Evolutionary conservation across 2,329 filamentous ascomycete genomes (phyloP), one percentile per base, ranked within the genome.

Genomic region (Talaromyces amestolkiae): DNA sequence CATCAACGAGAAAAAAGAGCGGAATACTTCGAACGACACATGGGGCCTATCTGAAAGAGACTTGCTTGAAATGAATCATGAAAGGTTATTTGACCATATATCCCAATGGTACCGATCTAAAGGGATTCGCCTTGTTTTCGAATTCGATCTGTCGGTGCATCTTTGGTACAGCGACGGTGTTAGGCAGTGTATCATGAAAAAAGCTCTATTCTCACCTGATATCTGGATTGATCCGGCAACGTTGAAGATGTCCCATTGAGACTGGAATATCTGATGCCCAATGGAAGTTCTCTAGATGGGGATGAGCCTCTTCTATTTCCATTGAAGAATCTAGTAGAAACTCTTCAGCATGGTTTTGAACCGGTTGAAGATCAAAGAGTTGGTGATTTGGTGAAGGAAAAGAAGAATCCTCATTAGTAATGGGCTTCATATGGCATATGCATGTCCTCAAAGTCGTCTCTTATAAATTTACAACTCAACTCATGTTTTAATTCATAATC

Each of bases 101-200:
- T 24, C 53, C 15, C 37, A 63, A n/a, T 63, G 51, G 51, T 63
- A 58, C 11, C 61, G 37, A 45, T 63, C 61, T 22, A n/a, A 17
- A 4, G 39, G 41, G n/a, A 47, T 63, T 24, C 51, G 47, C 51
- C 51, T 63, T 37, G 51, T 63, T 33, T 51, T 39, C 39, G 58
- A 39, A 27, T 63, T 63, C 15, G 33, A 63, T 35, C 51, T 63
- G 35, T 63, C 61, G 43, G 61, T 63, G 47, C 27, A 58, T 33
- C 51, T 64, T 51, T 64, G 62, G n/a, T 59, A 59, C 33, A 64
- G 53, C 24, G 54, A 64, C 41, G 53, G 19, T 24, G 15, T 51
- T 31, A 58, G 10, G 8, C 62, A 64, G 27, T 59, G 41, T 43
- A 58, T 64, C 33, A 33, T 64, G 41, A n/a, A 64, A 27, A 45